Conservation (phyloP, 768 basidiomycete species). For the Hericium rajendrae region DNA sequence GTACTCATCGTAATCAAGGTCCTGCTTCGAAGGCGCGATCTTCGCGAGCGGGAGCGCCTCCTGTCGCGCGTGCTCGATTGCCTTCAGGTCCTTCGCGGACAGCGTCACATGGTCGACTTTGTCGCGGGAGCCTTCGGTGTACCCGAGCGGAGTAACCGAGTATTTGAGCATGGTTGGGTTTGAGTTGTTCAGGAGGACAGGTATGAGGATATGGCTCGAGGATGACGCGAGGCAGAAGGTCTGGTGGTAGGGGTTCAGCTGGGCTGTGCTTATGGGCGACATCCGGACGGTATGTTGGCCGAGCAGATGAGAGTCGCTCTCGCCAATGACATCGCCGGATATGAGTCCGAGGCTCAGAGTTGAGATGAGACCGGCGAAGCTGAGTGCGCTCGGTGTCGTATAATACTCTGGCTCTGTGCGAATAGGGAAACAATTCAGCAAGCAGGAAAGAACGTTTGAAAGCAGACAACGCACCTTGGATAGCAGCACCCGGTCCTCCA, state of each 20-base stretch:
- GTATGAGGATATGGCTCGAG: conserved; percentile 53
- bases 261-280: conserved; percentile 90
- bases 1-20: conserved; percentile 36
- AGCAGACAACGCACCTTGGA: conserved; percentile 8
- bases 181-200: conserved; percentile 87
- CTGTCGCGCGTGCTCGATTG: conserved; percentile 50
- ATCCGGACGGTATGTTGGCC: conserved; percentile 90
- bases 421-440: conserved; percentile 15
- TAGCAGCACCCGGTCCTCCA: conserved; percentile 18
- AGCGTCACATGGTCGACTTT: conserved; percentile 19
- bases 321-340: conserved; percentile 26
- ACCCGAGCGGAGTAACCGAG: conserved; percentile 57
- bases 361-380: conserved; percentile 39
- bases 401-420: conserved; percentile 5
- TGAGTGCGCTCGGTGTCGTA: conserved; percentile 24
- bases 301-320: conserved; percentile 51
- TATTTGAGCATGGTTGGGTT: conserved; percentile 63
- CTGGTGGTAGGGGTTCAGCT: conserved; percentile 67
- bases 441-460: conserved; percentile 6
- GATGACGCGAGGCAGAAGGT: conserved; percentile 64
- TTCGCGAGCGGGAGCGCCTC: conserved; percentile 37
- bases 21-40: conserved; percentile 19
- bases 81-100: conserved; percentile 52
- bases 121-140: conserved; percentile 28
- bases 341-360: conserved; percentile 44